A percentile compares a stretch with the other conserved stretches of the same genome.
These are phyloP conservation scores for Kwoniella pini DNA, from an alignment of 768 basidiomycete genomes.

Conservation along the genomic window DNA sequence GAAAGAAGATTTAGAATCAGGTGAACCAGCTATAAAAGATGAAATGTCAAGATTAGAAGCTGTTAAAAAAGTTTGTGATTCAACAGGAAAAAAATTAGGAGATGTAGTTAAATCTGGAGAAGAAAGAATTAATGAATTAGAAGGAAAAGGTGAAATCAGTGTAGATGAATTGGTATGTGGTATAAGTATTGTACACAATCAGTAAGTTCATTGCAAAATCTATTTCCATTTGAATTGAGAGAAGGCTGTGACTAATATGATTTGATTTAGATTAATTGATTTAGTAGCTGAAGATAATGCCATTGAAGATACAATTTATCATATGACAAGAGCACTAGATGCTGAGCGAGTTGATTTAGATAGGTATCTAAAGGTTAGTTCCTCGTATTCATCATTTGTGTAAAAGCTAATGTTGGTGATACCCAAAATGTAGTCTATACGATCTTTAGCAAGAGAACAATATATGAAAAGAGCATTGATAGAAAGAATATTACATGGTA, in stretches of 20 bases:
- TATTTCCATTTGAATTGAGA: too few relatives aligned
- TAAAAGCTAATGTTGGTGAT: conserved; percentile 16
- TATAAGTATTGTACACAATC: conserved; percentile 93
- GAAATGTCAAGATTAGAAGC: conserved; percentile 94
- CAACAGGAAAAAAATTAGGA: conserved; percentile 69
- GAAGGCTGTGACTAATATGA: neutral
- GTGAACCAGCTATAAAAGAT: conserved; percentile 90
- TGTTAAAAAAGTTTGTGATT: conserved; percentile 84
- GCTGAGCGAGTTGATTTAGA: conserved; percentile 81
- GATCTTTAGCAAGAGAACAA: conserved; percentile 89
- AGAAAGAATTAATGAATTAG: conserved; percentile 71
- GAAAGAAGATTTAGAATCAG: conserved; percentile 79
- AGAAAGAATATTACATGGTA: conserved; percentile 70
- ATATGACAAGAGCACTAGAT: conserved; percentile 90
- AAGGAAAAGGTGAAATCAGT: conserved; percentile 80
- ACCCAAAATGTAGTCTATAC: conserved; percentile 59
- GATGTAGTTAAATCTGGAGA: conserved; percentile 69
- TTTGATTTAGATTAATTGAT: conserved; percentile 72
- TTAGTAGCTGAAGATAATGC: conserved; percentile 99
- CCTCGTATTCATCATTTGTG: neutral
- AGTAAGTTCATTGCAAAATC: too few relatives aligned
- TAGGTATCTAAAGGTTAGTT: conserved; percentile 80
- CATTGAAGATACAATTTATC: conserved; percentile 97
- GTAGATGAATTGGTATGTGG: conserved; percentile 97
- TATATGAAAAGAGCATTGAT: conserved; percentile 94